Evolutionary conservation across 495 filamentous ascomycete species (phyloP).

Genomic region (Jackrogersella minutella): DNA sequence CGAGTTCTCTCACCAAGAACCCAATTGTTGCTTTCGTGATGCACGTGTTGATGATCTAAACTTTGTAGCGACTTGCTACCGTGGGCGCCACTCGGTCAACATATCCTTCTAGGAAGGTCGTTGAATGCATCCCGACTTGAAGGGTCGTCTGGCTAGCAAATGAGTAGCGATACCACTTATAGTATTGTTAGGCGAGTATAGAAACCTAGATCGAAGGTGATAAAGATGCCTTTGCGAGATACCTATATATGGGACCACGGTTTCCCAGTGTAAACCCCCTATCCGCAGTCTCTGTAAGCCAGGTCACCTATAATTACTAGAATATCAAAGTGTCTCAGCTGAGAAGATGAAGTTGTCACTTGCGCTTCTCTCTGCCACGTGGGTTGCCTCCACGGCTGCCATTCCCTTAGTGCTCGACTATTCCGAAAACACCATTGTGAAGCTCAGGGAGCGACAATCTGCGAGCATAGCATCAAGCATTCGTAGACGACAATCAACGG

Average conservation of each 20-base stretch:
- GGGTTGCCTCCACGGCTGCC: slow-evolving; percentile 36
- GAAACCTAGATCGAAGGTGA: not conserved
- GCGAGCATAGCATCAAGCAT: not conserved
- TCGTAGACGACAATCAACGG: slow-evolving; percentile 15
- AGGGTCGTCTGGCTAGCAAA: slow-evolving; percentile 3
- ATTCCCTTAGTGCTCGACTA: slow-evolving; percentile 41
- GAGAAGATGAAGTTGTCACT: slow-evolving; percentile 34
- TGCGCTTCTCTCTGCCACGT: slow-evolving; percentile 28
- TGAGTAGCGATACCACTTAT: not conserved
- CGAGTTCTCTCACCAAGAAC: not conserved
- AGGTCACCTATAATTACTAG: no score
- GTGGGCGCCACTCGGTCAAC: slow-evolving; percentile 9
- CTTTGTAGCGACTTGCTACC: not conserved
- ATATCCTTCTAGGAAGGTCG: slow-evolving; percentile 38
- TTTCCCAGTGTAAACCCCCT: not conserved
- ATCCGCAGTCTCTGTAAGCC: not conserved
- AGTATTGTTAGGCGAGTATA: not conserved
- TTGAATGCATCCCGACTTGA: slow-evolving; percentile 6
- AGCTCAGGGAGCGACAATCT: slow-evolving; percentile 20
- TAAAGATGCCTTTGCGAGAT: not conserved
- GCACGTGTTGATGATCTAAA: slow-evolving; percentile 24
- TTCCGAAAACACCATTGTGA: slow-evolving; percentile 28
- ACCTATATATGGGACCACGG: not conserved
- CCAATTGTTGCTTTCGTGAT: slow-evolving; percentile 11
- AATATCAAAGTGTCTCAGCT: no score